A percentile compares a stretch with the other conserved stretches of the same genome.
Evolutionary conservation across 1,139 yeast genomes (phyloP).

Genomic region (Pichia sp.): DNA sequence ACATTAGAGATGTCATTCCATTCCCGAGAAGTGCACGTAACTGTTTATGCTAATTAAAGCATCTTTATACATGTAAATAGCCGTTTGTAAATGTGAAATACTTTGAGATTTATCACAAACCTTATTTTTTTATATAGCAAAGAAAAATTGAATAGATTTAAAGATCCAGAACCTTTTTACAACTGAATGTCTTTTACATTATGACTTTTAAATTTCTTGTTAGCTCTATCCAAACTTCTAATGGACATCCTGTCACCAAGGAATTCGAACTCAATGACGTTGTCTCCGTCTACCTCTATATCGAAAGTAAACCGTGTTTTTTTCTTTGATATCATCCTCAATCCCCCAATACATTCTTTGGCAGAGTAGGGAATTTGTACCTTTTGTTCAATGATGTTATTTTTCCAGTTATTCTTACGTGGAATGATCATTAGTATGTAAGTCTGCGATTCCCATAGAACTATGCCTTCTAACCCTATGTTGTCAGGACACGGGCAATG

Average conservation of each 20-base stretch:
- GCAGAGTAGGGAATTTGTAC: conserved; percentile 18
- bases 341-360: conserved; percentile 31
- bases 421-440: conserved; percentile 63
- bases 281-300: conserved; percentile 24
- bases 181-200: conserved; percentile 27
- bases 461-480: conserved; percentile 71
- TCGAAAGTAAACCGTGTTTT: conserved; percentile 28
- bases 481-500: conserved; percentile 54
- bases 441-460: conserved; percentile 82
- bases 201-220: conserved; percentile 79
- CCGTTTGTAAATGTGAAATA: conserved; percentile 2
- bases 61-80: not conserved
- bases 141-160: not conserved
- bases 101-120: not conserved
- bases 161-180: not conserved
- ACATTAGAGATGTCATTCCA: conserved; percentile 80
- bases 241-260: conserved; percentile 77
- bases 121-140: not conserved
- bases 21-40: conserved; percentile 61
- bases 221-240: conserved; percentile 77
- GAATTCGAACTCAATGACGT: conserved; percentile 55
- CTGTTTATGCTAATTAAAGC: conserved; percentile 39
- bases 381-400: conserved; percentile 27
- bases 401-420: conserved; percentile 38
- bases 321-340: conserved; percentile 29